Conservation (phyloP, 805 yeast species). For the Soucietia sequanensis region DNA sequence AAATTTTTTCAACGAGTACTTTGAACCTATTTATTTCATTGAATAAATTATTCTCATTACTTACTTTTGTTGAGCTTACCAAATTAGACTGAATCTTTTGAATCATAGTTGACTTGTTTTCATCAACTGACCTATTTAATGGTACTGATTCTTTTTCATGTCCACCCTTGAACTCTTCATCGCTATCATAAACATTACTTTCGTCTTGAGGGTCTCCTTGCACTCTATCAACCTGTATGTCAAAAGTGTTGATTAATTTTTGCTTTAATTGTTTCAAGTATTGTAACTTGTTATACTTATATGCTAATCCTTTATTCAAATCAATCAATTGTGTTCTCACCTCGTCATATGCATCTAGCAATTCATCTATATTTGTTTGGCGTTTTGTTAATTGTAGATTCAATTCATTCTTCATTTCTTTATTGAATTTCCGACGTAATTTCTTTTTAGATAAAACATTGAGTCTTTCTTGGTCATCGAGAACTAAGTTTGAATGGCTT, state of each 20-base stretch:
- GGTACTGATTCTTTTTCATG: not conserved
- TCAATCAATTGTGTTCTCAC: constrained; percentile 15
- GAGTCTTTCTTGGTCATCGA: constrained; percentile 17
- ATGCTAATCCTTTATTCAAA: constrained; percentile 18
- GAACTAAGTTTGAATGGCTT: constrained; percentile 11
- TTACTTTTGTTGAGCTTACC: constrained; percentile 3
- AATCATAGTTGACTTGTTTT: not conserved
- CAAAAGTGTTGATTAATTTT: constrained; percentile 7
- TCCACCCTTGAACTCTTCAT: constrained; percentile 15
- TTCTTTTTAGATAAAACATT: constrained; percentile 1
- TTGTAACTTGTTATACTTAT: constrained; percentile 27
- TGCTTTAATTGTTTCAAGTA: constrained; percentile 19
- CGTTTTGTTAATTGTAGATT: not conserved
- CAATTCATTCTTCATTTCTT: not conserved
- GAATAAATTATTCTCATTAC: constrained; percentile 5
- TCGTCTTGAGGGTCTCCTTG: not conserved
- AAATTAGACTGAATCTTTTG: constrained; percentile 9
- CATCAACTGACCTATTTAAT: too few species aligned
- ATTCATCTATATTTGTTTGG: constrained; percentile 3
- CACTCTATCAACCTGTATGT: constrained; percentile 3
- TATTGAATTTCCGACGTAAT: not conserved
- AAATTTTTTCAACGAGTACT: constrained; percentile 25
- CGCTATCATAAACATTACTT: constrained; percentile 15
- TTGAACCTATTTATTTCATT: constrained; percentile 25
- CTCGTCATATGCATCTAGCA: constrained; percentile 18